Conservation (phyloP, 331 rosid species). For the Dryas integrifolia region DNA sequence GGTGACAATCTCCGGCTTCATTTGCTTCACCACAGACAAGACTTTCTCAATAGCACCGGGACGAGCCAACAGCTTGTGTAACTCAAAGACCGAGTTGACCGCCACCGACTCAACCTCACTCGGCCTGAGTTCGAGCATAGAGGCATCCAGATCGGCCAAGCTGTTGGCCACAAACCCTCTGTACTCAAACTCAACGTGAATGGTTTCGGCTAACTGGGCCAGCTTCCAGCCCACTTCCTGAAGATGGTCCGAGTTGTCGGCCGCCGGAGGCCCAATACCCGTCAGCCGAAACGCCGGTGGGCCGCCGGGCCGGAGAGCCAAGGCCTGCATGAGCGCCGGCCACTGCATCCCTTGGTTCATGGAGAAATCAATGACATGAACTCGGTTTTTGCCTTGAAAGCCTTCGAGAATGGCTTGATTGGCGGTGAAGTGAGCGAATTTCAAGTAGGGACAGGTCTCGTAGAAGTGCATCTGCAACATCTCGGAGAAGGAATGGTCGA, state of each 20-base stretch:
- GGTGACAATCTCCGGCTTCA: slow-evolving; percentile 78
- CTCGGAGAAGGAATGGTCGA: slow-evolving; percentile 54
- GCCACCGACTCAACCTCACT: slow-evolving; percentile 71
- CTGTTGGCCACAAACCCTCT: slow-evolving; percentile 83
- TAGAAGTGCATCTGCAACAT: slow-evolving; percentile 78
- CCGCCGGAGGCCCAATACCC: slow-evolving; percentile 85
- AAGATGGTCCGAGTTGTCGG: slow-evolving; percentile 76
- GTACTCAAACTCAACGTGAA: slow-evolving; percentile 74
- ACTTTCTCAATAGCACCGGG: slow-evolving; percentile 88
- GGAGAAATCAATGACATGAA: slow-evolving; percentile 86
- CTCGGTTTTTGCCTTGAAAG: slow-evolving; percentile 63
- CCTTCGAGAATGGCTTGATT: slow-evolving; percentile 94
- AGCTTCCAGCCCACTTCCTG: slow-evolving; percentile 95
- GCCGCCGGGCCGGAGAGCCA: slow-evolving; percentile 78
- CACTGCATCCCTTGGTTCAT: slow-evolving; percentile 98
- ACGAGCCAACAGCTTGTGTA: slow-evolving; percentile 67
- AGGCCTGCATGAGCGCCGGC: slow-evolving; percentile 94
- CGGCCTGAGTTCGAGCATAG: slow-evolving; percentile 79
- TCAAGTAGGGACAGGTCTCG: slow-evolving; percentile 80
- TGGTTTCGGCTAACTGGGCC: slow-evolving; percentile 71
- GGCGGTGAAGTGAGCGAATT: slow-evolving; percentile 91
- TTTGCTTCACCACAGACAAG: slow-evolving; percentile 54
- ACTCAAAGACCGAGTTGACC: slow-evolving; percentile 82
- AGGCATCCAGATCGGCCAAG: slow-evolving; percentile 79
- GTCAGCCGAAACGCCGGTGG: slow-evolving; percentile 81